phyloP scores from a whole-genome alignment of 2,329 filamentous ascomycete genomes.

The Diaporthe sp. region DNA sequence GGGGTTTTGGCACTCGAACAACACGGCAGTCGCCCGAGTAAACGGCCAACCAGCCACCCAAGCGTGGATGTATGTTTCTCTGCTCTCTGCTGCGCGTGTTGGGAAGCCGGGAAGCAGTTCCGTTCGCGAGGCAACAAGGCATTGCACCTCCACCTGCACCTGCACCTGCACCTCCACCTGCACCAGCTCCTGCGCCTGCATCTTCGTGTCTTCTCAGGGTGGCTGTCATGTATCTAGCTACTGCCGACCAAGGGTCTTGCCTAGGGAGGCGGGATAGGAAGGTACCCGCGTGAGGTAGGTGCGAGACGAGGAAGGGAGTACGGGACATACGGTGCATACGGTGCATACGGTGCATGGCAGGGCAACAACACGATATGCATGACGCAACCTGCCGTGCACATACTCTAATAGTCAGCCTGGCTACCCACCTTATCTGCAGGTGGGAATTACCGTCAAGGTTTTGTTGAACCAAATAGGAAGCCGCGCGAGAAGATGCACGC shows the following conservation, averaged over 20 bases:
- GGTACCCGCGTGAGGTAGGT: background rate
- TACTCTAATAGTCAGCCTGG: background rate
- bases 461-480: background rate
- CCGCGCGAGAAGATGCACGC: background rate
- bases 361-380: conserved; percentile 3
- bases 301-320: background rate
- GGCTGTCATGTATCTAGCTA: background rate
- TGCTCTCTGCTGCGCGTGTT: background rate
- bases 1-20: background rate
- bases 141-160: background rate
- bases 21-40: conserved; percentile 8
- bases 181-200: background rate
- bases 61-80: background rate
- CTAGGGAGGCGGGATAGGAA: background rate
- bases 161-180: background rate
- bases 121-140: background rate
- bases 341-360: too few species aligned
- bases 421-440: background rate
- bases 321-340: background rate
- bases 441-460: background rate
- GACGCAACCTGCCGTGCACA: conserved; percentile 5
- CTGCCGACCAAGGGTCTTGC: too few species aligned
- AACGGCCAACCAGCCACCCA: conserved; percentile 1
- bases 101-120: conserved; percentile 20
- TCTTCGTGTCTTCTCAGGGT: background rate